Evolutionary conservation across 352 stramenopile genomes (phyloP).

Genomic region (Achlya hypogyna): DNA sequence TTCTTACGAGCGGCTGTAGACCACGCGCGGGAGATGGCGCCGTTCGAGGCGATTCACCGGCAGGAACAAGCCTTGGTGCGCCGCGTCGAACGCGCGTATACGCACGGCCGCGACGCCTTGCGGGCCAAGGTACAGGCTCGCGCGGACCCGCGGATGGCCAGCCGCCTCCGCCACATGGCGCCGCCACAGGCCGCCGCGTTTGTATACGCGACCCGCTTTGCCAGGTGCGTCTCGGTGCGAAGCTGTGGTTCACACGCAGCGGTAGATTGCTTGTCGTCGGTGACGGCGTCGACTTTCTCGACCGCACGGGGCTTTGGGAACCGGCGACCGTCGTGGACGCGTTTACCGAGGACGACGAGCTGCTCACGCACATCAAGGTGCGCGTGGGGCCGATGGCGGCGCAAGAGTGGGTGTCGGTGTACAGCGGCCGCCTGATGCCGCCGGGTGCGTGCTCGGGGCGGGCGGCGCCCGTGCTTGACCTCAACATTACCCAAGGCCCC

Average conservation of each 20-base stretch:
- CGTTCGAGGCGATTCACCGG: neutral
- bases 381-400: constrained; percentile 44
- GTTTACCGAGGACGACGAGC: constrained; percentile 30
- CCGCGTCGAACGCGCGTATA: neutral
- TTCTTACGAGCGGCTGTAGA: neutral
- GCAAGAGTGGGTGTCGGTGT: constrained; percentile 60
- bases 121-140: neutral
- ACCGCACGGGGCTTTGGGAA: constrained; percentile 72
- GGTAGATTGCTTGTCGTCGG: constrained; percentile 36
- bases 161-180: neutral
- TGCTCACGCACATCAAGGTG: constrained; percentile 54
- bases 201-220: constrained; percentile 2
- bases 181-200: neutral
- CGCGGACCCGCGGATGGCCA: neutral
- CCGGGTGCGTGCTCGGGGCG: constrained; percentile 48
- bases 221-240: neutral
- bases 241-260: neutral
- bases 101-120: neutral
- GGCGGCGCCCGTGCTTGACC: neutral
- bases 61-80: neutral
- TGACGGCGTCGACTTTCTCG: constrained; percentile 68
- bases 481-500: neutral
- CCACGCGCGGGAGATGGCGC: neutral
- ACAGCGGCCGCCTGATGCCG: constrained; percentile 62
- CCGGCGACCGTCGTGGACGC: constrained; percentile 63